Base-by-base conservation (phyloP, 768 basidiomycete genomes). In the Amanita exitialis region DNA sequence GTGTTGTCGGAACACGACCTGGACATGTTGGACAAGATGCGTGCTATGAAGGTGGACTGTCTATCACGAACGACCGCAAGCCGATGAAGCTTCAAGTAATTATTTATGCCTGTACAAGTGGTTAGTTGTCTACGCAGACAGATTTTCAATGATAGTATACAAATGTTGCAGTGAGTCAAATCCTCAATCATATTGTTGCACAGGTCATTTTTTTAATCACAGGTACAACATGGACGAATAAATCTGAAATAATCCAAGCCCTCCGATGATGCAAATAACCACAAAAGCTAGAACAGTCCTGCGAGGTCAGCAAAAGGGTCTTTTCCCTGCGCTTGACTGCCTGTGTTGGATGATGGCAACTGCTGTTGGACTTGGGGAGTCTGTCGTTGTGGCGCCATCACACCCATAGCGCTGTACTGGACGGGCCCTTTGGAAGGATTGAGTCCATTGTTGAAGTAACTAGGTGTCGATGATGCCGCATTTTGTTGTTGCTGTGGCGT, bases 261-360 rank as follows among this genome's bases (percentile, higher is more conserved):
- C 12, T 47, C 39, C 39, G 13, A 49, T 28, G 25, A 23, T 21
- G 38, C 18, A 37, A 47, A 34, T 35, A 13, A 9, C 34, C 32
- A 36, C 30, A 12, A n/a, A 23, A 44, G 6, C 60, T 53, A 91
- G 63, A 91, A 90, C 49, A 91, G 65, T 16, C 83, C 83, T 2
- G 75, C 87, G 32, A 91, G 71, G 66, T 91, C 89, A 5, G 87
- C 86, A 59, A 91, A 91, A 37, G 90, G 89, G 64, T 91, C 89
- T 62, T 87, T 91, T 51, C 68, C 71, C 55, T 77, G 73, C 39
- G 63, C 57, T 55, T 67, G 42, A 35, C 35, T 55, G 9, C 47
- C 10, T 41, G 25, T 37, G 28, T 25, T 34, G n/a, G 38, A 49
- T 12, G 47, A 7, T n/a, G 49, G 44, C 34, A 51, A 56, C 41